phyloP scores from a whole-genome alignment of 2,329 filamentous ascomycete genomes.

The Neophaeococcomyces mojaviensis region DNA sequence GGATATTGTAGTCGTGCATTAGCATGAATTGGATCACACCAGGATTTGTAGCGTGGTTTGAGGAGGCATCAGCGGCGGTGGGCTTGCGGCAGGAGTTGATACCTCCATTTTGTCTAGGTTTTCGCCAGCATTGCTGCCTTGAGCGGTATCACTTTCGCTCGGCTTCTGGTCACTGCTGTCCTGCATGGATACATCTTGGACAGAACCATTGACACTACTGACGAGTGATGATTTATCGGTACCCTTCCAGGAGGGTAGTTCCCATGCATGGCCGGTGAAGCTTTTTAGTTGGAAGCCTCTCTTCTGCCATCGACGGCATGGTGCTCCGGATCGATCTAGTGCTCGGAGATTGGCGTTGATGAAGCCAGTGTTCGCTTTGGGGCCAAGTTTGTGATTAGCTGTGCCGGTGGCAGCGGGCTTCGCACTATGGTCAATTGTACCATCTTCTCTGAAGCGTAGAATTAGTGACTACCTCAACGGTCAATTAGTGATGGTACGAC shows the following conservation, averaged over 20 bases:
- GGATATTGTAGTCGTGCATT: slow-evolving; percentile 2
- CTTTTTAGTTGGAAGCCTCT: slow-evolving; percentile 79
- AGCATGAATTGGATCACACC: slow-evolving; percentile 13
- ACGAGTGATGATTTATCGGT: slow-evolving; percentile 36
- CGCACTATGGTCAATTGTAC: slow-evolving; percentile 36
- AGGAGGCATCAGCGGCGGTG: slow-evolving; percentile 39
- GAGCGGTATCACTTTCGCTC: slow-evolving; percentile 50
- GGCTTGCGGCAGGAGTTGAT: slow-evolving; percentile 42
- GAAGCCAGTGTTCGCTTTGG: slow-evolving; percentile 91
- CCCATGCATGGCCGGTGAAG: slow-evolving; percentile 82
- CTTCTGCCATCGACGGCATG: slow-evolving; percentile 84
- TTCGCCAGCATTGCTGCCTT: slow-evolving; percentile 49
- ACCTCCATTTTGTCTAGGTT: slow-evolving; percentile 37
- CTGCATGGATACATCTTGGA: slow-evolving; percentile 46
- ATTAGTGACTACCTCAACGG: slow-evolving; percentile 10
- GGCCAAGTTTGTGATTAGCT: slow-evolving; percentile 71
- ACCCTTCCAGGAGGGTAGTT: slow-evolving; percentile 71
- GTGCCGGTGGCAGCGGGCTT: slow-evolving; percentile 44
- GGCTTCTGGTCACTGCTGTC: slow-evolving; percentile 51
- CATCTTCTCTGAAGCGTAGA: slow-evolving; percentile 39
- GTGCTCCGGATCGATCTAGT: slow-evolving; percentile 83
- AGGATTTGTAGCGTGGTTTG: slow-evolving; percentile 32
- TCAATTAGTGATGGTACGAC: slow-evolving; percentile 33
- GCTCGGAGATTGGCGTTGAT: slow-evolving; percentile 95
- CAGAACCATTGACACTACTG: slow-evolving; percentile 45